Evolutionary conservation across 371 early-diverging fungal species (phyloP).

Genomic region (Syncephalastrum racemosum): DNA sequence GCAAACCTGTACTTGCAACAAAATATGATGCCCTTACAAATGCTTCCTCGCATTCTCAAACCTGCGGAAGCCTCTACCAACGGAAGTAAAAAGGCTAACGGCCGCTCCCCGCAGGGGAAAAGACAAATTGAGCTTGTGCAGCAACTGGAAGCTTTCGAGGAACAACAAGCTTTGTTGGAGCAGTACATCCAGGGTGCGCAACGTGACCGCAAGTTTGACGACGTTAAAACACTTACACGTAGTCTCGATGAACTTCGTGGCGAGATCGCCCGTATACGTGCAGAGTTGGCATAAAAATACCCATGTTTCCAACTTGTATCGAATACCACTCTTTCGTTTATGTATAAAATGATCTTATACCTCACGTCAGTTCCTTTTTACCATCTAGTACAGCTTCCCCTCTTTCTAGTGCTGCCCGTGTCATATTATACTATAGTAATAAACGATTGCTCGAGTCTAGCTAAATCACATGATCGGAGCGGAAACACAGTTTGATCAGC

Average conservation of each 20-base stretch:
- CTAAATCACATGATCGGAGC: no score
- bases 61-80: slow-evolving; percentile 15
- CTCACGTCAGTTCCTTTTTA: no score
- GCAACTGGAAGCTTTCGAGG: slow-evolving; percentile 67
- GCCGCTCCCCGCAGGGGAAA: slow-evolving; percentile 9
- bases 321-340: no score
- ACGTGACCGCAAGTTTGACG: slow-evolving; percentile 77
- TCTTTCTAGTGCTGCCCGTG: no score
- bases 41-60: slow-evolving; percentile 70
- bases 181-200: slow-evolving; percentile 76
- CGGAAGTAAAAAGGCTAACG: slow-evolving; percentile 9
- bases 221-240: slow-evolving; percentile 69
- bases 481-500: no score
- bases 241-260: slow-evolving; percentile 72
- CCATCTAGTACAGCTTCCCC: no score
- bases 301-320: no score
- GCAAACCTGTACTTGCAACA: slow-evolving; percentile 80
- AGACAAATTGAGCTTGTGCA: slow-evolving; percentile 41
- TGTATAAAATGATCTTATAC: no score
- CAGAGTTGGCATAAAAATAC: slow-evolving; percentile 4
- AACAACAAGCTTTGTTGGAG: slow-evolving; percentile 68
- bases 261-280: slow-evolving; percentile 58
- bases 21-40: slow-evolving; percentile 86
- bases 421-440: no score
- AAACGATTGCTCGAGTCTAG: no score